Evolutionary conservation across 2,329 filamentous ascomycete genomes (phyloP).

Genomic region (Exophiala viscosa): DNA sequence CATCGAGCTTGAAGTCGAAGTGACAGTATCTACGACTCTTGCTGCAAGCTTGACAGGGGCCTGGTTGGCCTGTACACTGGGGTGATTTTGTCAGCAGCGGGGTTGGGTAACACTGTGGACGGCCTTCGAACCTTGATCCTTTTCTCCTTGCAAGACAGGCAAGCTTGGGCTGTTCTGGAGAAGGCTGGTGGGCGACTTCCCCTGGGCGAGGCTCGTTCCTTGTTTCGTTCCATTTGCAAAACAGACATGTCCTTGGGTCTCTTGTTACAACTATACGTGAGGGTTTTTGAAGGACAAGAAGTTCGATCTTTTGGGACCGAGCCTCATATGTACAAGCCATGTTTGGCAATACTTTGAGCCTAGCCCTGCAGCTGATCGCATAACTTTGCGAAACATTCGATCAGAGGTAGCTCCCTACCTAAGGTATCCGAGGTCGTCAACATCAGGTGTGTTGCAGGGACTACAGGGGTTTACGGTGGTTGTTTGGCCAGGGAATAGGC

Average conservation of each 20-base stretch:
- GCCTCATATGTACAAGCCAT: too few species aligned
- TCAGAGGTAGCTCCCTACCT: too few species aligned
- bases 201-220: background rate
- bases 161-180: background rate
- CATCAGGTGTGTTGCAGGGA: too few species aligned
- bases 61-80: background rate
- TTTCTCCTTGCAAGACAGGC: background rate
- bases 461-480: too few species aligned
- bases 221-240: background rate
- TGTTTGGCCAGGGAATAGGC: too few species aligned
- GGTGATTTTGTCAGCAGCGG: background rate
- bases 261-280: background rate
- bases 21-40: conserved; percentile 1
- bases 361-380: too few species aligned
- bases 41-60: conserved; percentile 3
- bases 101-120: background rate
- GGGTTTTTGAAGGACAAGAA: background rate
- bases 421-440: too few species aligned
- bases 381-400: too few species aligned
- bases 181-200: background rate
- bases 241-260: background rate
- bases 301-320: too few species aligned
- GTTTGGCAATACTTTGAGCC: too few species aligned
- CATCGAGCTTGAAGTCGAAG: conserved; percentile 1
- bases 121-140: background rate